Conservation (phyloP, 495 filamentous ascomycete genomes). For the Penicillium herquei region DNA sequence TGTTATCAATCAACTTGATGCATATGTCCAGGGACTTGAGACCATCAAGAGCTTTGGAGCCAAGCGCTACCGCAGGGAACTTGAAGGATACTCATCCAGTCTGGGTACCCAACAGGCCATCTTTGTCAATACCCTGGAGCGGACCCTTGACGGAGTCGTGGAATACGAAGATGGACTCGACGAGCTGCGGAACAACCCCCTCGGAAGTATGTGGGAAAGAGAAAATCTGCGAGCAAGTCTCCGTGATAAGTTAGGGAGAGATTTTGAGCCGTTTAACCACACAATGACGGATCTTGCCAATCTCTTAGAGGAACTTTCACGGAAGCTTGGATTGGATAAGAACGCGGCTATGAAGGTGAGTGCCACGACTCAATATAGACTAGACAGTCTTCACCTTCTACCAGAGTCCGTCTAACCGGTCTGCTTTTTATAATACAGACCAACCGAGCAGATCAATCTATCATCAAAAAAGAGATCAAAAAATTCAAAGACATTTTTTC, state of each 20-base stretch:
- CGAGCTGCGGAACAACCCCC: not conserved
- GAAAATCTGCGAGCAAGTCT: not conserved
- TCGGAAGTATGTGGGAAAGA: not conserved
- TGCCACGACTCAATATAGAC: not conserved
- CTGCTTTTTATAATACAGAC: not conserved
- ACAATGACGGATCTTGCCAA: not conserved
- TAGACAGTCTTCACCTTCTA: too few relatives aligned
- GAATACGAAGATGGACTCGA: constrained; percentile 7
- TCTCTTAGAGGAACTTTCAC: not conserved
- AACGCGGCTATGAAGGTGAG: not conserved
- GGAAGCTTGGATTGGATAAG: not conserved
- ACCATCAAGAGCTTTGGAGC: constrained; percentile 13
- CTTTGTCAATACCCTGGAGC: constrained; percentile 23
- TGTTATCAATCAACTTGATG: constrained; percentile 23
- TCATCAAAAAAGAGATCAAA: not conserved
- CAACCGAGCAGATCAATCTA: not conserved
- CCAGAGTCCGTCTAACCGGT: too few relatives aligned
- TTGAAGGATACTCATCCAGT: constrained; percentile 12
- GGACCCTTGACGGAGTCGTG: constrained; percentile 17
- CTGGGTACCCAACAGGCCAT: constrained; percentile 20
- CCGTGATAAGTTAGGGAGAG: not conserved
- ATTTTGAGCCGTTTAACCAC: not conserved
- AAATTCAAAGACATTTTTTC: constrained; percentile 22
- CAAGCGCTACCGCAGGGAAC: constrained; percentile 18
- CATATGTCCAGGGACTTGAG: constrained; percentile 23